Base-by-base conservation (phyloP, 2,329 filamentous ascomycete species). In the Calonectria pteridis region DNA sequence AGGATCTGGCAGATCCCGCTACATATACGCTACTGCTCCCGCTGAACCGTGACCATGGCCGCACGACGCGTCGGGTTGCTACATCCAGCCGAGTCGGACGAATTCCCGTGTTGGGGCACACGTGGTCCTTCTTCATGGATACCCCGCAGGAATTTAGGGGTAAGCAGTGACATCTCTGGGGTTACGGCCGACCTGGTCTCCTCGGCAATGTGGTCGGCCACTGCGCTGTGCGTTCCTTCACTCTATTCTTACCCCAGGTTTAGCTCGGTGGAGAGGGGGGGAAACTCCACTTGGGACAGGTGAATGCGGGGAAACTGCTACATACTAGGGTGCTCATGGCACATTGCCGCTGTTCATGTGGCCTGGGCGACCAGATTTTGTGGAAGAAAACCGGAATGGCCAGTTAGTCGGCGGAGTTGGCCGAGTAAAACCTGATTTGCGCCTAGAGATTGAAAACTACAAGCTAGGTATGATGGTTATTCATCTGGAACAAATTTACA, bases 221-320 rank as follows among this genome's bases (percentile, higher is more conserved):
- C 13, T 68, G 37, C 51, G 55, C 40, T 46, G 14, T 26, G 13
- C 16, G 20, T 18, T 29, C 7, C 10, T 26, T 53, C 20, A 43
- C 11, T 33, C 51, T 64, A 28, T 16, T 50, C 23, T 58, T 71
- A 71, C 69, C 63, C 69, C 69, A 67, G 69, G 53, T 62, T 67
- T 13, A 49, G 35, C 46, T 26, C n/a, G 4, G 28, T 20, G 40
- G 50, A 20, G 37, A 26, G 33, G 58, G 53, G 53, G 37, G 35
- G 26, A 20, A 43, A 53, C 63, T 63, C 63, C 63, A 62, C 69
- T n/a, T 26, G 23, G 31, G 33, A 37, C 43, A 28, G 40, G 69
- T 63, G 66, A 53, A 50, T 71, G 69, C 69, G 69, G 69, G 69
- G 69, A 50, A 43, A 59, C 33, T 40, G 33, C 55, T 40, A 40